Conservation (phyloP, 495 filamentous ascomycete species). For the Trichoderma gamsii region DNA sequence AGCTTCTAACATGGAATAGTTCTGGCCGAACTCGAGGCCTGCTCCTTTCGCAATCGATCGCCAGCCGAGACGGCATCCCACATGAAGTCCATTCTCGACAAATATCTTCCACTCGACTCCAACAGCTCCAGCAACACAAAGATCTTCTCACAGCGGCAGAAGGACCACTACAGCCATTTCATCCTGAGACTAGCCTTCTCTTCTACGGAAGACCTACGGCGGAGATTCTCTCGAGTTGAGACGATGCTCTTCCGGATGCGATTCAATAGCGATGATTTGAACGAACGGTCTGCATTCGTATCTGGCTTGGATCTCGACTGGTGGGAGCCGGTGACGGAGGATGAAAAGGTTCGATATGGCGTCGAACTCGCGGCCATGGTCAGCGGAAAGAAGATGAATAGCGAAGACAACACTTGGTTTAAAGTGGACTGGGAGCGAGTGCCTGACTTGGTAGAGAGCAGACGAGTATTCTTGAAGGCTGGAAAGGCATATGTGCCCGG, state of each 20-base stretch:
- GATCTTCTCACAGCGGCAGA: conserved; percentile 71
- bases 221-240: conserved; percentile 81
- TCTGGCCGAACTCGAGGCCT: conserved; percentile 90
- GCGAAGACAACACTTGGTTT: conserved; percentile 74
- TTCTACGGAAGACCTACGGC: conserved; percentile 83
- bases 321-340: conserved; percentile 67
- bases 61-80: conserved; percentile 69
- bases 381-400: conserved; percentile 38
- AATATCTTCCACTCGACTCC: conserved; percentile 76
- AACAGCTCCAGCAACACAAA: conserved; percentile 57
- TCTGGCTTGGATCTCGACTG: conserved; percentile 69
- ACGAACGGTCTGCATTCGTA: conserved; percentile 72
- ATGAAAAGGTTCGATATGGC: conserved; percentile 57
- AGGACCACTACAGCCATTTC: conserved; percentile 97
- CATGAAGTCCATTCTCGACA: conserved; percentile 74
- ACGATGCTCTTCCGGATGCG: conserved; percentile 80
- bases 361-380: conserved; percentile 33
- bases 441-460: conserved; percentile 77
- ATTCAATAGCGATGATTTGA: conserved; percentile 60
- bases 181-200: conserved; percentile 93
- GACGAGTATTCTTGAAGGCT: conserved; percentile 66
- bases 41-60: conserved; percentile 86
- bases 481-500: conserved; percentile 92
- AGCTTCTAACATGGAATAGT: conserved; percentile 46
- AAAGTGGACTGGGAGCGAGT: conserved; percentile 94